Base-by-base conservation (phyloP, 306 rosid species). In the Rosa persica region DNA sequence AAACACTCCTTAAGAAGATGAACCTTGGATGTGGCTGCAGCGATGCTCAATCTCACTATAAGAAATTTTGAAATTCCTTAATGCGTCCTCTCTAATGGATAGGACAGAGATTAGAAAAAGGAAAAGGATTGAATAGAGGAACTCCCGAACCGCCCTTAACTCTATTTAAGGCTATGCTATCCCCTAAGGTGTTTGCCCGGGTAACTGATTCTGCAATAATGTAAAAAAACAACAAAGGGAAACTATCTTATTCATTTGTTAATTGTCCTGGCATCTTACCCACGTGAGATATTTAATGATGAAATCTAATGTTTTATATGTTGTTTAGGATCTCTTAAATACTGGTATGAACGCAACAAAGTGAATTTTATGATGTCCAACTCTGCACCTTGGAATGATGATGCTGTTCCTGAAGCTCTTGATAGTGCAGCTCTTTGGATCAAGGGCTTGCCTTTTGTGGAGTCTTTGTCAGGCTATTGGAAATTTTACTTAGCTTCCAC, bases 381-480 rank as follows among this genome's bases (percentile, higher is more conserved):
- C 25, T 92, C 91, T 76, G 96, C 97, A 78, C 90, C 89, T 77
- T 95, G 98, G 97, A 86, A 89, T 74, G 98, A 91, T 66, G 96
- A 91, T 85, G 94, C 96, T 66, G 86, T 91, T 80, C 66, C 74
- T 48, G 90, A 86, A 81, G 93, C 97, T 84, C 94, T 95, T 78
- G 93, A 93, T 12, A 69, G 90, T 75, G 93, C 97, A 66, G 84
- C 96, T 71, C 85, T 86, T 81, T 95, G 96, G 99, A 97, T 86
- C 76, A 89, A 86, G 79, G 91, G 75, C 72, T 89, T 88, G 84
- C 97, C 98, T 71, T 95, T 87, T 75, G 88, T 95, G 22, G 89
- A 86, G 88, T 91, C 99, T 51, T 75, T 95, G 78, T 95, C 97
- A 71, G 99, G 99, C 22, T 79, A 83, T 81, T 95, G 99, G 99